phyloP scores from a whole-genome alignment of 2,329 filamentous ascomycete species.

The Hypoxylon sp. region DNA sequence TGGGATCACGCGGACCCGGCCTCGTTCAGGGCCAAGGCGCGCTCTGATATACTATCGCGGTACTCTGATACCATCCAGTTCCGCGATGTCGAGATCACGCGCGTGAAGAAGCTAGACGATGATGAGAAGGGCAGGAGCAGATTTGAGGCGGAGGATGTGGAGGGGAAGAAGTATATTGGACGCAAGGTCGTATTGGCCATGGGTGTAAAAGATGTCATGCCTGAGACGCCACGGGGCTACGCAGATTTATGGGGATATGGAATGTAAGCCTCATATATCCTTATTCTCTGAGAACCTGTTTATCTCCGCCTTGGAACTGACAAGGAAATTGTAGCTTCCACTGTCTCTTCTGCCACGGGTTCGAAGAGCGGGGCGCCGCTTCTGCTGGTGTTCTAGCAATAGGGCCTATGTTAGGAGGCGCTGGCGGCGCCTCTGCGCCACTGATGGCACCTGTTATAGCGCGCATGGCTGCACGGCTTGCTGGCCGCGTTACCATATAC shows the following conservation, averaged over 20 bases:
- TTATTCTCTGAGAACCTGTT: constrained; percentile 21
- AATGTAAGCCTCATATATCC: constrained; percentile 58
- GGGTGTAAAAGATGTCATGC: constrained; percentile 67
- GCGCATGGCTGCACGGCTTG: constrained; percentile 62
- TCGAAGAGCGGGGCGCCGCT: constrained; percentile 66
- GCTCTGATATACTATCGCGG: constrained; percentile 41
- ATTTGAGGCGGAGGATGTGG: constrained; percentile 57
- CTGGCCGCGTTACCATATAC: constrained; percentile 64
- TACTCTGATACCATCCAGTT: constrained; percentile 44
- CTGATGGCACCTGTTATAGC: constrained; percentile 58
- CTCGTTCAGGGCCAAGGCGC: constrained; percentile 37
- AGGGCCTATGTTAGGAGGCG: constrained; percentile 53
- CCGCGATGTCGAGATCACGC: constrained; percentile 39
- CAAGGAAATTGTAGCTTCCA: constrained; percentile 61
- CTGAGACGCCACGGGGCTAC: constrained; percentile 66
- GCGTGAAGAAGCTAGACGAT: constrained; percentile 36
- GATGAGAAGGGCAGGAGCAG: constrained; percentile 10
- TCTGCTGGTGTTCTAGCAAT: constrained; percentile 65
- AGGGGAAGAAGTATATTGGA: constrained; percentile 62
- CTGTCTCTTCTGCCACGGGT: constrained; percentile 73
- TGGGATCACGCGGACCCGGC: constrained; percentile 46
- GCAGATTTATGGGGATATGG: constrained; percentile 67
- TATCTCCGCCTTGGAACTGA: background rate
- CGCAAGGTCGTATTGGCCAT: constrained; percentile 70
- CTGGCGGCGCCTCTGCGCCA: constrained; percentile 16